Percentiles rank a stretch among this genome's conserved stretches.
Evolutionary conservation across 176 grass and related monocot genomes (phyloP).

Genomic region (Rhynchospora tenuis): DNA sequence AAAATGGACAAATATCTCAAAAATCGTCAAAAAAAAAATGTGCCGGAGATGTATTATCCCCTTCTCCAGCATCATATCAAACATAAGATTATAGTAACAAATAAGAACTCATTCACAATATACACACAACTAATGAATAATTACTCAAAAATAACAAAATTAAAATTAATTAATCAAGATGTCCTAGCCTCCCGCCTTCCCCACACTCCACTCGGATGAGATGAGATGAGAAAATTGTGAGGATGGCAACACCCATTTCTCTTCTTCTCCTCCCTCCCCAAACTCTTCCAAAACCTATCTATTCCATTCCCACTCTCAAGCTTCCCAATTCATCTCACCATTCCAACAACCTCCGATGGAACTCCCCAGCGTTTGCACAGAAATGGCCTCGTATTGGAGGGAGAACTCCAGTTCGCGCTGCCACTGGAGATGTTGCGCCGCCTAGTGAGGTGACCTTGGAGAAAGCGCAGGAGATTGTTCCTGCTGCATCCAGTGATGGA

Average conservation of each 20-base stretch:
- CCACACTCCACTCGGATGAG: not conserved
- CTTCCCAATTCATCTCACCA: not conserved
- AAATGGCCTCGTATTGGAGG: not conserved
- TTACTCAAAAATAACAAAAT: not conserved
- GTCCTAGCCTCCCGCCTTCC: not conserved
- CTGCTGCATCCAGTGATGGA: not conserved
- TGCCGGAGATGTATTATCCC: too few species aligned
- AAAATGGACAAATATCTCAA: too few species aligned
- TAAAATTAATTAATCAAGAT: not conserved
- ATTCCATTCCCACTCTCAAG: not conserved
- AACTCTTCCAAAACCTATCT: not conserved
- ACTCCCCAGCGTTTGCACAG: not conserved
- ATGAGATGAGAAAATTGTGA: not conserved
- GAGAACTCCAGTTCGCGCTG: not conserved
- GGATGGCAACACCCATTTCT: not conserved
- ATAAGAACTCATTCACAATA: too few species aligned
- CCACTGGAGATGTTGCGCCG: not conserved
- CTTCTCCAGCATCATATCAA: too few species aligned
- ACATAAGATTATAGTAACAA: too few species aligned
- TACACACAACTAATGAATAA: too few species aligned
- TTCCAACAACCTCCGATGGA: not conserved
- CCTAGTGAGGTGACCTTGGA: not conserved
- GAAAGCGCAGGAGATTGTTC: not conserved
- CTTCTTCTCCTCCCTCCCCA: not conserved
- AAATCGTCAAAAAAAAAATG: too few species aligned